A percentile compares a stretch with the other conserved stretches of the same genome.
These are phyloP conservation scores for Cinnamomum micranthum DNA, from an alignment of 164 flowering plant genomes.

Conservation along the genomic window DNA sequence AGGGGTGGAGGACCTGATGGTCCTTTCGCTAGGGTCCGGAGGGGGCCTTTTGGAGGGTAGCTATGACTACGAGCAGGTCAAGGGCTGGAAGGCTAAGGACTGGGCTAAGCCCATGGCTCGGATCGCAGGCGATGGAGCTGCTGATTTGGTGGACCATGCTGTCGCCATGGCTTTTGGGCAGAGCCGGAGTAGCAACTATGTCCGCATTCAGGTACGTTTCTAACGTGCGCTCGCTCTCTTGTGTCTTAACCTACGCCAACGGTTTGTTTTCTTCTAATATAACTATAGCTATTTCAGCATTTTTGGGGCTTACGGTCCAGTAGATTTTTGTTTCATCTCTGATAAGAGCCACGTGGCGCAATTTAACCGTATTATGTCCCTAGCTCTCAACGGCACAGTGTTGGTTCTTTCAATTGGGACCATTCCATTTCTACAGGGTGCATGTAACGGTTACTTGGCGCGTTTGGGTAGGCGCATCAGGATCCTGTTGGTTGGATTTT, in stretches of 20 bases:
- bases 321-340: too few species aligned
- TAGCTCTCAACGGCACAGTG: too few species aligned
- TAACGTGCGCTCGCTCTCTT: background rate
- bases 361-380: too few species aligned
- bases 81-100: constrained; percentile 65
- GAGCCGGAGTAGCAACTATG: constrained; percentile 61
- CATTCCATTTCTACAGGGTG: too few species aligned
- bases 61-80: constrained; percentile 58
- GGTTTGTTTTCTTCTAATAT: too few species aligned
- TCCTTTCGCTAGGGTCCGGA: constrained; percentile 73
- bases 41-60: constrained; percentile 60
- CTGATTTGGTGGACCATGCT: constrained; percentile 86
- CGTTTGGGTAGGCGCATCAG: too few species aligned
- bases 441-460: too few species aligned
- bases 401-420: too few species aligned
- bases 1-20: constrained; percentile 89
- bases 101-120: constrained; percentile 84
- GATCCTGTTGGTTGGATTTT: too few species aligned
- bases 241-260: background rate
- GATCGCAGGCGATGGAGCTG: constrained; percentile 70
- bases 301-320: too few species aligned
- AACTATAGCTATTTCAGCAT: too few species aligned
- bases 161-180: constrained; percentile 90
- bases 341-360: too few species aligned
- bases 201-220: constrained; percentile 70